These are phyloP conservation scores for Lenwebbia sp. DNA, from an alignment of 345 rosid genomes.

Conservation along the genomic window DNA sequence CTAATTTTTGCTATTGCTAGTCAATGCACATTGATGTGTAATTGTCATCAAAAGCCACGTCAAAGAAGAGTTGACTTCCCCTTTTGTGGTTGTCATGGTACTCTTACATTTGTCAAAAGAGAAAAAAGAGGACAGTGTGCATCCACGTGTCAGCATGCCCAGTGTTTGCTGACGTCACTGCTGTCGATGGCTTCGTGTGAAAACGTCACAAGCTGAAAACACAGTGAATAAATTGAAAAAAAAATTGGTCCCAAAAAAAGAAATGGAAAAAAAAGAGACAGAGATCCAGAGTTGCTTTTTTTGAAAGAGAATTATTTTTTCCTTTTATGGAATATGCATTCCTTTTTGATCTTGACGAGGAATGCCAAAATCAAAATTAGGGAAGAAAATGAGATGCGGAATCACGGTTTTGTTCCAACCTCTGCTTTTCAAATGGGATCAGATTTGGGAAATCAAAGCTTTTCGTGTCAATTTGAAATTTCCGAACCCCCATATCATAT, in stretches of 20 bases:
- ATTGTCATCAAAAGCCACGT: no score
- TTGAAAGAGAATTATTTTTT: background rate
- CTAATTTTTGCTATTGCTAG: no score
- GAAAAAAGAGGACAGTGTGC: background rate
- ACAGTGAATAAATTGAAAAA: background rate
- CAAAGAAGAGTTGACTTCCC: background rate
- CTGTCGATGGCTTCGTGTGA: background rate
- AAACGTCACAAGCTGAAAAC: background rate
- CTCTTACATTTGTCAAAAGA: background rate
- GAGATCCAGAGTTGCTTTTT: background rate
- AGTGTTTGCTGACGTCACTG: background rate
- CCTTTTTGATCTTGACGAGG: background rate
- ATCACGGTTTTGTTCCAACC: background rate
- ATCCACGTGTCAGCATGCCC: background rate
- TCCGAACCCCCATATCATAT: background rate
- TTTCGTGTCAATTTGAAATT: background rate
- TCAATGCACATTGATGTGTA: no score
- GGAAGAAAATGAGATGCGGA: background rate
- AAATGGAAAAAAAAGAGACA: background rate
- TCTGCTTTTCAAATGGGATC: no score
- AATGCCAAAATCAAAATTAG: background rate
- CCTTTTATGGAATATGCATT: background rate
- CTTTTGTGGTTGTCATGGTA: accelerated
- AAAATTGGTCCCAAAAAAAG: background rate
- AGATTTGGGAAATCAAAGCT: background rate